A percentile compares a stretch with the other conserved stretches of the same genome.
phyloP scores from a whole-genome alignment of 371 early-diverging fungal species.

The Nematocida ausubeli region DNA sequence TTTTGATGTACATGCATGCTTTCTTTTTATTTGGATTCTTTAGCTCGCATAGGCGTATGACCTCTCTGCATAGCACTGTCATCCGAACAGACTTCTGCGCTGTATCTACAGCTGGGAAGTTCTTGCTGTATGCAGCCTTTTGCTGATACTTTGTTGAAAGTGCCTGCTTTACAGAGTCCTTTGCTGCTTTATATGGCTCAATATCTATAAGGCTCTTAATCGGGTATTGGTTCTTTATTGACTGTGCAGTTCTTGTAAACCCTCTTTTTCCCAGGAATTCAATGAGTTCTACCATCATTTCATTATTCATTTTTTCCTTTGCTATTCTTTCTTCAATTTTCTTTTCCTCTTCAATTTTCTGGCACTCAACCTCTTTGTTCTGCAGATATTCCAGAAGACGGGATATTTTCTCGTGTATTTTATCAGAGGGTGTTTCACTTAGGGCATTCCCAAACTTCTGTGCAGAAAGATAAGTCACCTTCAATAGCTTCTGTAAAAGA shows the following conservation, averaged over 20 bases:
- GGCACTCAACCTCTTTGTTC: constrained; percentile 39
- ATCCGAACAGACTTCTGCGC: neutral
- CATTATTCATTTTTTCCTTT: constrained; percentile 29
- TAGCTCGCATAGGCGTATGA: neutral
- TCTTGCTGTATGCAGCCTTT: neutral
- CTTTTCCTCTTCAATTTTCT: constrained; percentile 16
- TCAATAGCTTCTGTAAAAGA: neutral
- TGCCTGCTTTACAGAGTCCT: neutral
- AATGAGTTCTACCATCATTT: constrained; percentile 6
- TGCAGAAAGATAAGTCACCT: constrained; percentile 31
- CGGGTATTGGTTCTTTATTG: neutral
- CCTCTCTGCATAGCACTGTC: neutral
- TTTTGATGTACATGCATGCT: neutral
- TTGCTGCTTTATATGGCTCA: neutral
- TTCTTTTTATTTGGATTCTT: neutral
- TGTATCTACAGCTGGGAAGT: neutral
- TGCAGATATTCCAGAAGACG: constrained; percentile 19
- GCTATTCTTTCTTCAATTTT: neutral
- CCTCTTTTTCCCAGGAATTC: constrained; percentile 37
- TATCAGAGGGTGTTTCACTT: neutral
- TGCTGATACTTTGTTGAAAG: neutral
- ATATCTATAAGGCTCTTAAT: neutral
- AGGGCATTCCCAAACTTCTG: constrained; percentile 21
- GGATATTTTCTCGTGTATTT: constrained; percentile 4
- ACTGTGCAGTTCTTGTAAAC: neutral